Base-by-base conservation (phyloP, 23 red algal genomes). In the Agarophyton chilense region DNA sequence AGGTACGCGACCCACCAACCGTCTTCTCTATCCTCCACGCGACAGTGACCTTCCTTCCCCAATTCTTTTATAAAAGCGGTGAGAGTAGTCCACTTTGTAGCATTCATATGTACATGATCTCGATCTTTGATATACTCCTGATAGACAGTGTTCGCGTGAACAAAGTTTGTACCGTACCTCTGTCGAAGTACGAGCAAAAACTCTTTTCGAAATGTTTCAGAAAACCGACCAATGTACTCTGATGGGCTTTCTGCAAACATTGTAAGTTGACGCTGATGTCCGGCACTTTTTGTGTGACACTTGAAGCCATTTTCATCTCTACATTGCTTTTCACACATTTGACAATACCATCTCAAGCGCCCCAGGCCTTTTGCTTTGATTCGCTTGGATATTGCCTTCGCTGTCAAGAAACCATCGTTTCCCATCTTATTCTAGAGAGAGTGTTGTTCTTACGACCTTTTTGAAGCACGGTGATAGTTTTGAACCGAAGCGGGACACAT, bases 321-420 rank as follows among this genome's bases (percentile, higher is more conserved):
- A 72, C 95, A 98, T 58, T 98, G 95, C 92, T 98, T 98, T 39
- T 93, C 84, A 57, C 95, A 98, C 89, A 98, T 91, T 62, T 98
- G 95, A 58, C 95, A 98, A 28, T 98, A 98, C 83, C 83, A 93
- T 70, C 91, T 72, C 16, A 98, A 82, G 36, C 88, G 84, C 14
- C 81, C 82, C 41, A 98, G 84, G 40, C 95, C 95, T 60, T 98
- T 98, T 19, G 89, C 90, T 60, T 98, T 98, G 10, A 93, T 88
- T 44, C 89, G 71, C 52, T 98, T 98, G 10, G 89, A 71, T 31
- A 93, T 93, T 22, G 95, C 95, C 66, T 92, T 92, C 21, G 94
- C 81, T 33, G 88, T 93, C 29, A 96, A 36, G 32, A 67, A 88
- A 39, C 83, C 83, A 88, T 88, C 56, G 33, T 56, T 88, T 60